Evolutionary conservation across 2,329 filamentous ascomycete species (phyloP).

Genomic region (Huntiella savannae): DNA sequence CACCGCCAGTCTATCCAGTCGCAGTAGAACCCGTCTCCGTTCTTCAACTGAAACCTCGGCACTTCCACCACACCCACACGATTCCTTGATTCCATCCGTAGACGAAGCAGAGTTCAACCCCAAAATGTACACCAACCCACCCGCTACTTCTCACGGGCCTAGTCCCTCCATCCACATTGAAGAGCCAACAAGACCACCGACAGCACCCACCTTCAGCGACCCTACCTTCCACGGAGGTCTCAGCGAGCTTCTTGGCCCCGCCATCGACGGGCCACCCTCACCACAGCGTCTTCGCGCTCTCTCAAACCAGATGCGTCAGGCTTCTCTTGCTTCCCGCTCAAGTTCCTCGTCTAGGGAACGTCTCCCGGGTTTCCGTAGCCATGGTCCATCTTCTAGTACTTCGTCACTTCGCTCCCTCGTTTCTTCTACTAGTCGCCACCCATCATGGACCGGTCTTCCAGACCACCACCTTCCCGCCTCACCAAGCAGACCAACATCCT

Average conservation of each 20-base stretch:
- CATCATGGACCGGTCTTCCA: slow-evolving; percentile 4
- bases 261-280: slow-evolving; percentile 41
- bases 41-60: slow-evolving; percentile 5
- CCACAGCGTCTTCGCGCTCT: slow-evolving; percentile 39
- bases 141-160: background rate
- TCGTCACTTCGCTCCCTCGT: slow-evolving; percentile 30
- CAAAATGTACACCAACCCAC: background rate
- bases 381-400: slow-evolving; percentile 33
- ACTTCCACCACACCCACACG: background rate
- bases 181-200: slow-evolving; percentile 4
- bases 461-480: slow-evolving; percentile 25
- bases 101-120: slow-evolving; percentile 2
- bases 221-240: slow-evolving; percentile 11
- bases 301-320: slow-evolving; percentile 38
- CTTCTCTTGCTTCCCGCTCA: slow-evolving; percentile 20
- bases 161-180: background rate
- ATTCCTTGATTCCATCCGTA: slow-evolving; percentile 7
- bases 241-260: slow-evolving; percentile 33
- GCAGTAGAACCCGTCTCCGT: slow-evolving; percentile 7
- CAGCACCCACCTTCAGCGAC: slow-evolving; percentile 5
- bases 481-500: slow-evolving; percentile 22
- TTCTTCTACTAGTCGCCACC: slow-evolving; percentile 9
- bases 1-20: slow-evolving; percentile 7
- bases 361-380: slow-evolving; percentile 14
- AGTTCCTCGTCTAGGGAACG: slow-evolving; percentile 9